These are phyloP conservation scores for Pythium aquatile DNA, from an alignment of 352 stramenopile species.

Conservation along the genomic window DNA sequence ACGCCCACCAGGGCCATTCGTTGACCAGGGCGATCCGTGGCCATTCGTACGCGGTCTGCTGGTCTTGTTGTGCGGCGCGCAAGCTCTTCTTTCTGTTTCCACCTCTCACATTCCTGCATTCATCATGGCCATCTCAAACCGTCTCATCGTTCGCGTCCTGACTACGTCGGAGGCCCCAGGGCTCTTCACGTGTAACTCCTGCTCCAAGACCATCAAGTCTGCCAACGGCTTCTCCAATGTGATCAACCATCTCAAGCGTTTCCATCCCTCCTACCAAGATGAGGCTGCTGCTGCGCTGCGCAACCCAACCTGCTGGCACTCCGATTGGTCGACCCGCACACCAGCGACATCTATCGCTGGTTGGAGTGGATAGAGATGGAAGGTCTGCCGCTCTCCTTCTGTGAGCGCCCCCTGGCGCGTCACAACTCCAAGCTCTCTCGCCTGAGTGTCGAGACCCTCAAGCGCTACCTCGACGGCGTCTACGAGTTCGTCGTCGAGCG, in stretches of 20 bases:
- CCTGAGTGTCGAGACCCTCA: background rate
- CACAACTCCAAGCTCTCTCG: background rate
- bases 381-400: background rate
- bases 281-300: background rate
- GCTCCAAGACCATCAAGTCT: background rate
- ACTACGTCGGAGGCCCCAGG: background rate
- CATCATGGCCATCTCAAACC: background rate
- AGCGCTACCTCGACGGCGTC: background rate
- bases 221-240: slow-evolving; percentile 6
- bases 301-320: background rate
- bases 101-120: background rate
- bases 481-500: background rate
- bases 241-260: background rate
- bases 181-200: slow-evolving; percentile 2
- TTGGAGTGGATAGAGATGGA: background rate
- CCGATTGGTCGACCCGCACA: background rate
- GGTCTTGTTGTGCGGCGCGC: too few relatives aligned
- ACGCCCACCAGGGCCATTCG: background rate
- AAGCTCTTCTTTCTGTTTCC: too few relatives aligned
- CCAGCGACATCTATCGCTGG: background rate
- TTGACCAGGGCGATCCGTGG: too few relatives aligned
- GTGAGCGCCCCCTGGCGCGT: background rate
- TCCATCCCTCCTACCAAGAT: background rate
- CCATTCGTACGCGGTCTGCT: background rate
- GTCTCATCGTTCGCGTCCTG: background rate